Percentiles rank a stretch among this genome's conserved stretches.
phyloP scores from a whole-genome alignment of 164 flowering plant genomes.

The Aristolochia fimbriata region DNA sequence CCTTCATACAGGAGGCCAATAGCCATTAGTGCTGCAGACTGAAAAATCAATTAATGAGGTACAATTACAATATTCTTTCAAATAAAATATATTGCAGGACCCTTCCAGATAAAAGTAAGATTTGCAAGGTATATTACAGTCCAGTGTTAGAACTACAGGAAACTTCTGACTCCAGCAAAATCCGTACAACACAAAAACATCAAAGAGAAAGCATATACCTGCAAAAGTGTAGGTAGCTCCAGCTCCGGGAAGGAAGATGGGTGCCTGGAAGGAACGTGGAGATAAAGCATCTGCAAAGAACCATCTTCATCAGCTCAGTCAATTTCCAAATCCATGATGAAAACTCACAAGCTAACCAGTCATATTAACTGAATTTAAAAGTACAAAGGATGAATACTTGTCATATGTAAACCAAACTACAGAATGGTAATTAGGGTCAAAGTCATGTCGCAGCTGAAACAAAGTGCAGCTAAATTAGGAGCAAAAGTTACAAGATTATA shows the following conservation, averaged over 20 bases:
- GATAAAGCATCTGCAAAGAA: conserved; percentile 54
- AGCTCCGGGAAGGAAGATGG: conserved; percentile 78
- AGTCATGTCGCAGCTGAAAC: too few species aligned
- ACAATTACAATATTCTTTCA: background rate
- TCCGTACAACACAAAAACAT: background rate
- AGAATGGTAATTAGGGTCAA: too few species aligned
- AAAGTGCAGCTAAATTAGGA: too few species aligned
- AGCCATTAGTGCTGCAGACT: conserved; percentile 95
- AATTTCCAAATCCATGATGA: too few species aligned
- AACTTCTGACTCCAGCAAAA: background rate
- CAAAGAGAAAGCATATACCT: conserved; percentile 32
- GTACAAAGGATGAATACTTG: too few species aligned
- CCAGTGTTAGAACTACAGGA: background rate
- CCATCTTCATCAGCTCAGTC: background rate
- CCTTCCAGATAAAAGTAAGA: background rate
- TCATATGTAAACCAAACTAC: too few species aligned
- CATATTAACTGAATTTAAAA: too few species aligned
- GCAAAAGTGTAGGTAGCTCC: conserved; percentile 86
- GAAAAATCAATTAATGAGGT: conserved; percentile 15
- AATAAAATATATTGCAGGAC: background rate
- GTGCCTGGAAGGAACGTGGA: conserved; percentile 79
- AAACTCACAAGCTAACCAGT: too few species aligned
- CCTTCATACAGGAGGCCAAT: conserved; percentile 91
- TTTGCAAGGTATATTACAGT: background rate
- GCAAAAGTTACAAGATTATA: too few species aligned